Evolutionary conservation across 768 basidiomycete genomes (phyloP), one percentile per base, ranked within the genome.

Genomic region (Pleurotus cornucopiae): DNA sequence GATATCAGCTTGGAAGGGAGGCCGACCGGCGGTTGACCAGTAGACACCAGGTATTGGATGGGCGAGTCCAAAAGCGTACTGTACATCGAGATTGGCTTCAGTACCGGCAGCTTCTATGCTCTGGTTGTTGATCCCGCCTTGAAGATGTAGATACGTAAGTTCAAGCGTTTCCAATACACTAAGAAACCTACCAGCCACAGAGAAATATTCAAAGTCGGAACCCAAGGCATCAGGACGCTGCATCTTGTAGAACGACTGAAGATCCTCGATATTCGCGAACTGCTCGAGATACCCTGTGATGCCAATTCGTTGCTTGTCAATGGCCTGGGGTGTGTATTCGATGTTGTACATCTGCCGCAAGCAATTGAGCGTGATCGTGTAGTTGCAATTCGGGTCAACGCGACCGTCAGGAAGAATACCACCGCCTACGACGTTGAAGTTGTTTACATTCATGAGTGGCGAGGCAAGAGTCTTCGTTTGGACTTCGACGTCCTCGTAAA

Each of bases 81-180:
- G 86, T 3, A 79, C 77, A 58, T 89, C 87, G 23, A 89, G 69
- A 59, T 85, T 76, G 2, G 87, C 88, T 65, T 91, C 89, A 3
- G 56, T 62, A 1, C 87, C 86, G 13, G 87, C 82, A 12, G 71
- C 67, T 0, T 67, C 67, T n/a, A 70, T 43, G 46, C 60, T 80
- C 63, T 91, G 87, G 57, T 77, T 75, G 62, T 90, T 87, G 57
- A 70, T 39, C 2, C 86, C 87, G 48, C 80, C 88, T 87, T 30
- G 34, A 23, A 54, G 54, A 49, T 6, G 37, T 38, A 54, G 55
- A 37, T 9, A 62, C 39, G 16, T 62, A 54, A 67, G 14, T 41
- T 34, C 5, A 9, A 61, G 58, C 14, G 21, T 16, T 40, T n/a
- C 61, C 26, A 20, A 46, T 1, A 34, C 20, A 38, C 7, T 43